phyloP scores from a whole-genome alignment of 1,284 basidiomycete genomes.

The Neonothopanus nambi region DNA sequence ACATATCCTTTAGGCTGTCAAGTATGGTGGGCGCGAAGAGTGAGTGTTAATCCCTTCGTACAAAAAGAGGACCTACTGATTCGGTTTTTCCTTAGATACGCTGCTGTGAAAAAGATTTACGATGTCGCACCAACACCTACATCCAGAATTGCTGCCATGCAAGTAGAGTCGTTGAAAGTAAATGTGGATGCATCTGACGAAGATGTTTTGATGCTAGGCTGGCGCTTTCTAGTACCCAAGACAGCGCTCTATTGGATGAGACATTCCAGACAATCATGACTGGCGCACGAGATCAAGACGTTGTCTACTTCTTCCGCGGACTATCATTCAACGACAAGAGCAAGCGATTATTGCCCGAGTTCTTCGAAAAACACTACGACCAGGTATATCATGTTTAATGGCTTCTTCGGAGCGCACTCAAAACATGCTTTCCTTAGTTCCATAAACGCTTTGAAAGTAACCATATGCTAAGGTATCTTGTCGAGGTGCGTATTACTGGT shows the following conservation, averaged over 20 bases:
- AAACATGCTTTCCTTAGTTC: neutral
- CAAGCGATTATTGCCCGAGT: constrained; percentile 39
- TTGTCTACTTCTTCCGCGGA: constrained; percentile 54
- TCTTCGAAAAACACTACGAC: constrained; percentile 58
- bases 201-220: constrained; percentile 16
- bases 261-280: constrained; percentile 60
- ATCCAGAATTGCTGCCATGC: constrained; percentile 65
- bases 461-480: constrained; percentile 11
- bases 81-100: constrained; percentile 34
- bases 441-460: constrained; percentile 10
- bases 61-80: neutral
- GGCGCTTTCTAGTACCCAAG: constrained; percentile 48
- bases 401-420: neutral
- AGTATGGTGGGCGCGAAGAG: constrained; percentile 75
- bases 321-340: constrained; percentile 45
- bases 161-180: constrained; percentile 31
- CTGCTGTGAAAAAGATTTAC: constrained; percentile 72
- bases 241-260: constrained; percentile 51
- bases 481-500: constrained; percentile 9
- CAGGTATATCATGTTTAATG: constrained; percentile 34
- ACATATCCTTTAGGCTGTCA: constrained; percentile 54
- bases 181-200: neutral
- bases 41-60: constrained; percentile 29
- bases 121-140: constrained; percentile 75
- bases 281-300: constrained; percentile 65